Conservation (phyloP, 2,329 filamentous ascomycete genomes). For the Septoria petroselini region DNA sequence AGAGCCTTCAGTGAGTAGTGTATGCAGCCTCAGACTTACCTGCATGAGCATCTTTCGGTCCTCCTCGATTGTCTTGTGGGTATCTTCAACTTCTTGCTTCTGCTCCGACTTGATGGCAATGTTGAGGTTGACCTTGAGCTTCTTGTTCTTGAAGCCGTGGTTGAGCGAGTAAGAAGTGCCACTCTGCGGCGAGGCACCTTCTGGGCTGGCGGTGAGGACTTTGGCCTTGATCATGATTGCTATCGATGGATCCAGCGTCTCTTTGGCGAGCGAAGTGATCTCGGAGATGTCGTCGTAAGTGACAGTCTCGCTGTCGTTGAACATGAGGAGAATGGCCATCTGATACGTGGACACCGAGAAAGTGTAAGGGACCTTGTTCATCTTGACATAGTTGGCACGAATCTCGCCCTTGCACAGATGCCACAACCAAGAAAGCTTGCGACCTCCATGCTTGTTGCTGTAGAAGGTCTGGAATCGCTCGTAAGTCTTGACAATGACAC, state of each 20-base stretch:
- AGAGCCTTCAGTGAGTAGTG: background rate
- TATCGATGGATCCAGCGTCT: constrained; percentile 82
- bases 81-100: constrained; percentile 94
- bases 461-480: constrained; percentile 90
- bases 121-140: constrained; percentile 95
- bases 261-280: constrained; percentile 73
- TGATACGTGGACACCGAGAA: constrained; percentile 98
- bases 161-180: constrained; percentile 83
- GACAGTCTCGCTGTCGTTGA: constrained; percentile 85
- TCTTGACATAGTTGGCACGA: constrained; percentile 86
- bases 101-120: constrained; percentile 91
- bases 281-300: constrained; percentile 84
- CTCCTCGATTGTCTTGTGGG: constrained; percentile 99
- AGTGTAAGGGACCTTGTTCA: constrained; percentile 84
- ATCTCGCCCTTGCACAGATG: constrained; percentile 97
- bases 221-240: constrained; percentile 89
- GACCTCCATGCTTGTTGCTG: constrained; percentile 91
- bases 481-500: constrained; percentile 79
- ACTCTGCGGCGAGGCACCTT: constrained; percentile 70
- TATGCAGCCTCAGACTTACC: constrained; percentile 58
- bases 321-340: constrained; percentile 91
- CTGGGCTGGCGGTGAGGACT: constrained; percentile 70
- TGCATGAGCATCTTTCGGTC: constrained; percentile 94
- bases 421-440: constrained; percentile 97
- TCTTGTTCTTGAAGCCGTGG: constrained; percentile 96